Evolutionary conservation across 176 grass and related monocot genomes (phyloP).

Genomic region (Eleusine coracana): DNA sequence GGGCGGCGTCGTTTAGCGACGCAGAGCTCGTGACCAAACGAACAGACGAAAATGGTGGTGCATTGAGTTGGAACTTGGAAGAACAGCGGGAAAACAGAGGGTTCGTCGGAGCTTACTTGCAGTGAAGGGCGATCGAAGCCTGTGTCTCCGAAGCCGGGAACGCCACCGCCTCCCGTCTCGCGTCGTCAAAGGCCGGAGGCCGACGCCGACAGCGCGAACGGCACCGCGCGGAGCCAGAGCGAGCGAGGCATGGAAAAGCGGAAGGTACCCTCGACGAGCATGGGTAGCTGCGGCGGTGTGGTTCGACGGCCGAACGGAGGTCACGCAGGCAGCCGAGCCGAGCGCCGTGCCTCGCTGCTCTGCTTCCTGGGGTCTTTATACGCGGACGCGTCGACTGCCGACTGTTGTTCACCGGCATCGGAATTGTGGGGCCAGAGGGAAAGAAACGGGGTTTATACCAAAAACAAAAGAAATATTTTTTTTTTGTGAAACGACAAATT

Average conservation of each 20-base stretch:
- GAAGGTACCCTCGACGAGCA: background rate
- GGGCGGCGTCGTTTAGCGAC: background rate
- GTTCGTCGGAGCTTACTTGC: background rate
- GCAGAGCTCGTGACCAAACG: background rate
- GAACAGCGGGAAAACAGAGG: background rate
- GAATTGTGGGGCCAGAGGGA: background rate
- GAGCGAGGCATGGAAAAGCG: background rate
- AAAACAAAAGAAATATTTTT: too few species aligned
- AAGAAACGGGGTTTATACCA: too few species aligned
- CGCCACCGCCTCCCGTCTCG: background rate
- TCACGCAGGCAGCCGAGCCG: background rate
- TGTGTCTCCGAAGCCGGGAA: background rate
- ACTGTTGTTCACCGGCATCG: slow-evolving; percentile 3
- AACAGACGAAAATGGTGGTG: background rate
- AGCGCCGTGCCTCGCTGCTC: background rate
- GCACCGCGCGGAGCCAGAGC: background rate
- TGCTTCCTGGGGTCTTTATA: slow-evolving; percentile 20
- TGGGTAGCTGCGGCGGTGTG: background rate
- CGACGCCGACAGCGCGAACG: background rate
- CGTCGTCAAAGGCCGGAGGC: background rate
- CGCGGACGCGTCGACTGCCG: background rate
- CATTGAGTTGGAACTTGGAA: background rate
- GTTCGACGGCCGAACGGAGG: background rate
- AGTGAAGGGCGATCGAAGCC: background rate
- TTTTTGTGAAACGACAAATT: too few species aligned